Evolutionary conservation across 345 rosid species (phyloP).

Genomic region (Corymbia maculata): DNA sequence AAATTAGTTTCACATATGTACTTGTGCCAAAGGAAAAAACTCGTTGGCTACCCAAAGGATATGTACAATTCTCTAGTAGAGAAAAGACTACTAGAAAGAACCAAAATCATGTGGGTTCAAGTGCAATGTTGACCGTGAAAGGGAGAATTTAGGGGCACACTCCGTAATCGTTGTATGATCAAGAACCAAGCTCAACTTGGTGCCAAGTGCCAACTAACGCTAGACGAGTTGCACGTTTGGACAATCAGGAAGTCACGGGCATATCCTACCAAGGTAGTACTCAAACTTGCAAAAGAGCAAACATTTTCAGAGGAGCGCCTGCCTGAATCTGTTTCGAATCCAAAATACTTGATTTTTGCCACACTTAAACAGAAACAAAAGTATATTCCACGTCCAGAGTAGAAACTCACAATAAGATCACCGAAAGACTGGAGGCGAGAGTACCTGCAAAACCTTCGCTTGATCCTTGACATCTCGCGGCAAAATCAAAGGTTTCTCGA

Average conservation of each 20-base stretch:
- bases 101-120: not conserved
- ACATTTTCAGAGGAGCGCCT: not conserved
- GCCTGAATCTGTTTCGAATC: not conserved
- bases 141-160: not conserved
- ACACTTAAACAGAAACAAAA: not conserved
- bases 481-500: conserved; percentile 92
- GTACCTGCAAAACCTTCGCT: conserved; percentile 74
- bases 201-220: not conserved
- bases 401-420: not conserved
- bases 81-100: not conserved
- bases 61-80: not conserved
- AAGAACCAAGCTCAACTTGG: not conserved
- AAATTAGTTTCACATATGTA: not conserved
- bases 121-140: not conserved
- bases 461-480: conserved; percentile 90
- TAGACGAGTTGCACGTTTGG: not conserved
- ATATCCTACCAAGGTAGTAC: not conserved
- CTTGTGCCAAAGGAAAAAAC: not conserved
- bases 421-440: not conserved
- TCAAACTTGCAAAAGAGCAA: not conserved
- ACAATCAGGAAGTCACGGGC: not conserved
- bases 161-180: not conserved
- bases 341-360: not conserved
- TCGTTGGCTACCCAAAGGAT: not conserved
- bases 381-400: not conserved